Conservation (phyloP, 2,329 filamentous ascomycete species). For the Cladosporium sp. region DNA sequence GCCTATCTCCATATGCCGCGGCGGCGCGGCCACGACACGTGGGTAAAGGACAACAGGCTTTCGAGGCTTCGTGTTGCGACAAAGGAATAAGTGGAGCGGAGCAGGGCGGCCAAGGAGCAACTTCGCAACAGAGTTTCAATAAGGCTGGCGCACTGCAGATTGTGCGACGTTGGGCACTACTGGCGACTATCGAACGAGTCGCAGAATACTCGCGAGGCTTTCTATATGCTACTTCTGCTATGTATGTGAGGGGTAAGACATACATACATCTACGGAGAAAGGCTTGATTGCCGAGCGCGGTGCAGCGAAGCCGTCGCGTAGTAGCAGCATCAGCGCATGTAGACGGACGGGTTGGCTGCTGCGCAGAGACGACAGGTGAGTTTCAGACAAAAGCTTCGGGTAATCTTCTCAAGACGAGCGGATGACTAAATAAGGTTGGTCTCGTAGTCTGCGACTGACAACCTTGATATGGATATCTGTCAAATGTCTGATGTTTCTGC, state of each 20-base stretch:
- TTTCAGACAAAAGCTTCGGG: slow-evolving; percentile 3
- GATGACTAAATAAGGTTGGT: not conserved
- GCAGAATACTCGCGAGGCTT: not conserved
- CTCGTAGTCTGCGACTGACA: not conserved
- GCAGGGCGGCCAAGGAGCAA: not conserved
- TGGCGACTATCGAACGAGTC: not conserved
- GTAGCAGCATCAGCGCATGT: not conserved
- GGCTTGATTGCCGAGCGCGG: not conserved
- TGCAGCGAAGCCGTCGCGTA: not conserved
- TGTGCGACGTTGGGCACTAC: slow-evolving; percentile 6
- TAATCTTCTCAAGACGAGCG: not conserved
- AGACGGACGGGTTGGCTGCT: too few species aligned
- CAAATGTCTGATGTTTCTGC: not conserved
- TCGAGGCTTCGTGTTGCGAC: not conserved
- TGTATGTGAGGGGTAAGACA: slow-evolving; percentile 4
- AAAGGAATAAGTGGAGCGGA: not conserved
- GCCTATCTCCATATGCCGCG: not conserved
- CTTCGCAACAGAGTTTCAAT: not conserved
- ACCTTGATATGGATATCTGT: not conserved
- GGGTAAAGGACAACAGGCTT: not conserved
- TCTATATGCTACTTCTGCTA: not conserved
- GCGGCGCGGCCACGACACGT: not conserved
- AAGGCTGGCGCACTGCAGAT: not conserved
- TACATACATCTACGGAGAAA: not conserved
- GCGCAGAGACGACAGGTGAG: not conserved